Conservation (phyloP, 2,329 filamentous ascomycete species). For the Colletotrichum horii region DNA sequence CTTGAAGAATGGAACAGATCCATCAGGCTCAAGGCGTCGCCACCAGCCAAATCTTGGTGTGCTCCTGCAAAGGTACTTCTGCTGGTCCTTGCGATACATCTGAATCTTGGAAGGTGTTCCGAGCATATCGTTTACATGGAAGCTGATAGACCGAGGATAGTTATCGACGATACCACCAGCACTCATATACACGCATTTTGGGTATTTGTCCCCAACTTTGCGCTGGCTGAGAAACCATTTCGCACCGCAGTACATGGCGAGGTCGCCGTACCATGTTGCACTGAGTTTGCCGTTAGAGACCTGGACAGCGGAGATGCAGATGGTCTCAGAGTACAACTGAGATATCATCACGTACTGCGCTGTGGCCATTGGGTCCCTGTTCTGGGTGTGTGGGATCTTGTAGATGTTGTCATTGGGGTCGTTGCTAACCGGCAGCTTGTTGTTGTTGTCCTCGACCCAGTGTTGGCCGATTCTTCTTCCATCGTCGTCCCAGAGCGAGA, state of each 20-base stretch:
- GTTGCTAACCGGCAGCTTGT: neutral
- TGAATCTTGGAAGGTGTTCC: constrained; percentile 16
- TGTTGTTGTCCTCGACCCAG: neutral
- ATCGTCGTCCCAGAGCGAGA: constrained; percentile 23
- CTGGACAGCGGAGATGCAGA: constrained; percentile 26
- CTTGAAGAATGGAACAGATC: constrained; percentile 28
- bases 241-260: constrained; percentile 24
- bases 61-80: constrained; percentile 23
- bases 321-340: constrained; percentile 22
- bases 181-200: constrained; percentile 27
- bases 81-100: constrained; percentile 15
- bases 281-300: constrained; percentile 22
- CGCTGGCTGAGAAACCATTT: constrained; percentile 27
- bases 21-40: constrained; percentile 20
- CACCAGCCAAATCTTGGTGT: constrained; percentile 26
- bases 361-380: constrained; percentile 8
- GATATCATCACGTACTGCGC: constrained; percentile 19
- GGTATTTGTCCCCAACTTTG: constrained; percentile 10
- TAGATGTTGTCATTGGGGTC: neutral
- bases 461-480: constrained; percentile 19
- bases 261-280: constrained; percentile 25
- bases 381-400: constrained; percentile 17
- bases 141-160: constrained; percentile 22
- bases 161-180: constrained; percentile 13
- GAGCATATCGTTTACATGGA: constrained; percentile 25